Evolutionary conservation across 371 early-diverging fungal species (phyloP), one percentile per base, ranked within the genome.

Genomic region (Mucor lusitanicus): DNA sequence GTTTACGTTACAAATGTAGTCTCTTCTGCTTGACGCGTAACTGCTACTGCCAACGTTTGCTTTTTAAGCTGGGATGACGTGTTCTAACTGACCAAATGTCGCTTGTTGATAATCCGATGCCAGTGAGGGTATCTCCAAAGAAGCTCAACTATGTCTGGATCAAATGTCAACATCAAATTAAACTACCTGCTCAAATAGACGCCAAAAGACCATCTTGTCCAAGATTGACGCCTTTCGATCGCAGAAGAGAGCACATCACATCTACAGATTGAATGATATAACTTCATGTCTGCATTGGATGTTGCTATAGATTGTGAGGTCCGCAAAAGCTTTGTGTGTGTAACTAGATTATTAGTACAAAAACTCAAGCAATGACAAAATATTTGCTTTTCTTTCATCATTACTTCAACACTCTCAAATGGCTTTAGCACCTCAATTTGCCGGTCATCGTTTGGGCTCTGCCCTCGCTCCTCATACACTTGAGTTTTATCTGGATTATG

Each of bases 401-500:
- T 42, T 53, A 55, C 39, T 69, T 57, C 50, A 8, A 35, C 27
- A 55, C 13, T 17, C 6, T 27, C 3, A 27, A 53, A 82, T 82
- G 82, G 82, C 82, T 40, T 73, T 82, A 61, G 80, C 82, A 56
- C 82, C 82, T 63, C 82, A 82, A 71, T 80, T 80, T 57, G 64
- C 33, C 76, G 89, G 87, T 40, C 90, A 90, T 59, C 84, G 88
- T 37, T 75, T 84, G 55, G 90, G 90, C 23, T 63, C 80, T 28
- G 68, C 68, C 53, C 35, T 67, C 3, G 85, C 88, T 8, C 79
- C 83, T 17, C 85, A 89, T 56, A 83, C 84, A 0, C 72, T 91
- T 33, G 91, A 91, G 63, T 58, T 85, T 32, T 90, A 87, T 67
- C 74, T 91, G 40, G 91, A 91, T 73, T 91, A 86, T 69, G 86